A percentile compares a stretch with the other conserved stretches of the same genome.
These are phyloP conservation scores for Salvia splendens DNA, from an alignment of 257 asterid species.

Conservation along the genomic window DNA sequence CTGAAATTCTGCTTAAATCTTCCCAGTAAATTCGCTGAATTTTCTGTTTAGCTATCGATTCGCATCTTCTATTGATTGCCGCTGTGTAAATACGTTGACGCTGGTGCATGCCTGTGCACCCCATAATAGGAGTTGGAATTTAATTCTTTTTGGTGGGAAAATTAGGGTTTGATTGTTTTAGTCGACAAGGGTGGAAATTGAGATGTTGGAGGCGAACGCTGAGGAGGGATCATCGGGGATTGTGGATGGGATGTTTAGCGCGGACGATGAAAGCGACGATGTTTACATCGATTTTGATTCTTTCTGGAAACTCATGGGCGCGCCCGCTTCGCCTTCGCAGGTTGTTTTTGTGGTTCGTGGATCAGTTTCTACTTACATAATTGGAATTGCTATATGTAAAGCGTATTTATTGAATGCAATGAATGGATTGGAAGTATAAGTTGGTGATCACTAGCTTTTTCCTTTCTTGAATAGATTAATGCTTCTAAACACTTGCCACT, in stretches of 20 bases:
- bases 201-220: conserved; percentile 52
- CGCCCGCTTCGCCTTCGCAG: conserved; percentile 40
- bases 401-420: conserved; percentile 17
- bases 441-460: conserved; percentile 17
- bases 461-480: neutral
- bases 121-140: conserved; percentile 21
- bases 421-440: conserved; percentile 8
- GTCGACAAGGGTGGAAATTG: conserved; percentile 22
- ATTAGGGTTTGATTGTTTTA: conserved; percentile 38
- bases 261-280: conserved; percentile 36
- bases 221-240: conserved; percentile 35
- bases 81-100: conserved; percentile 18
- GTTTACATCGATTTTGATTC: conserved; percentile 51
- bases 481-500: conserved; percentile 2
- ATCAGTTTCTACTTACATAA: conserved; percentile 11
- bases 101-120: conserved; percentile 3
- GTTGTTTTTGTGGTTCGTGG: conserved; percentile 24
- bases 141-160: conserved; percentile 11
- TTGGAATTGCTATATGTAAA: conserved; percentile 13
- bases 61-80: neutral
- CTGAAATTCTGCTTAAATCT: conserved; percentile 28
- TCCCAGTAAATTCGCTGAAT: conserved; percentile 23
- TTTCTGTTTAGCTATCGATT: neutral
- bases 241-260: conserved; percentile 32
- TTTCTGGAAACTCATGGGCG: conserved; percentile 45